Percentiles rank a stretch among this genome's conserved stretches.
Conservation (phyloP, 148 eudicot genomes). For the Silene latifolia region DNA sequence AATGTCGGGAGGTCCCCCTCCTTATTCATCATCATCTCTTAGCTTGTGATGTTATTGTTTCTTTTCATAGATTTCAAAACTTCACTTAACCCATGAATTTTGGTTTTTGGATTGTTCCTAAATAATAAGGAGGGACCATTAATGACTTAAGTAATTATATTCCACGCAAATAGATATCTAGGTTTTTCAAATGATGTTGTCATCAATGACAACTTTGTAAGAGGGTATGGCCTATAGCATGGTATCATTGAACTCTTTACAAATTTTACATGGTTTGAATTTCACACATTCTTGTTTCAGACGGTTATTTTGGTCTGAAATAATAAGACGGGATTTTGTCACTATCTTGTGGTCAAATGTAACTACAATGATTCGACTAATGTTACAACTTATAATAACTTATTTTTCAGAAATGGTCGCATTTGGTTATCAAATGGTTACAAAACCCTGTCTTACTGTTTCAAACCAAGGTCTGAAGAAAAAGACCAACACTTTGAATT, state of each 20-base stretch:
- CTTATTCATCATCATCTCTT: neutral
- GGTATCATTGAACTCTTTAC: neutral
- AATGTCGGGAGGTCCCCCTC: slow-evolving; percentile 25
- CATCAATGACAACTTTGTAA: neutral
- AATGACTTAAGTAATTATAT: neutral
- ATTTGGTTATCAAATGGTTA: too few relatives aligned
- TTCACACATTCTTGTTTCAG: too few relatives aligned
- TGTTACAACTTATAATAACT: too few relatives aligned
- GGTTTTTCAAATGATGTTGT: neutral
- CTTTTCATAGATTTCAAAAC: neutral
- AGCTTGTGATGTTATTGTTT: neutral
- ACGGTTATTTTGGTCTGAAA: too few relatives aligned
- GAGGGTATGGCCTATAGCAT: neutral
- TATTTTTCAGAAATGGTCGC: too few relatives aligned
- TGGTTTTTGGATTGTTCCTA: neutral
- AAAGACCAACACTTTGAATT: too few relatives aligned
- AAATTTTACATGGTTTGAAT: neutral
- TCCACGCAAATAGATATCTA: neutral
- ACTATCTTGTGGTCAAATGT: too few relatives aligned
- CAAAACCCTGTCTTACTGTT: too few relatives aligned
- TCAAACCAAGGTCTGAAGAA: too few relatives aligned
- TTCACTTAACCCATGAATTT: neutral
- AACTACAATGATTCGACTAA: too few relatives aligned
- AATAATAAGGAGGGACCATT: neutral
- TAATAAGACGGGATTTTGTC: too few relatives aligned